Conservation (phyloP, 108 stramenopile genomes). For the Craspedostauros australis region DNA sequence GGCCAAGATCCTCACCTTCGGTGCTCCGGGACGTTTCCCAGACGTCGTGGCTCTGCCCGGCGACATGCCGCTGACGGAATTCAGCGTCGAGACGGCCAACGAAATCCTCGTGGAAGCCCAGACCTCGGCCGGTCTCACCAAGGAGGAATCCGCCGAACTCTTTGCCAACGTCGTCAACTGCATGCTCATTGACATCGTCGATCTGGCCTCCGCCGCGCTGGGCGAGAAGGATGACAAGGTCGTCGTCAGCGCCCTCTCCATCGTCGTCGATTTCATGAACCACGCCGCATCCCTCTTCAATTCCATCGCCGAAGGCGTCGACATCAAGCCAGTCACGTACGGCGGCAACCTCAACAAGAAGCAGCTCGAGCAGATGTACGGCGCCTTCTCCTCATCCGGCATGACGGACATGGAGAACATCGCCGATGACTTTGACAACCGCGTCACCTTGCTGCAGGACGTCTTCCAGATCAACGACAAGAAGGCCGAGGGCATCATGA, state of each 20-base stretch:
- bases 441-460: constrained; percentile 64
- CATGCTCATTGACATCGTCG: constrained; percentile 86
- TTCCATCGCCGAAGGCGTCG: constrained; percentile 68
- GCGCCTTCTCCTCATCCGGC: constrained; percentile 60
- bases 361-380: constrained; percentile 80
- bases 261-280: constrained; percentile 85
- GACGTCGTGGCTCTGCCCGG: constrained; percentile 37
- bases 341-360: constrained; percentile 64
- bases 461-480: constrained; percentile 73
- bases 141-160: constrained; percentile 69
- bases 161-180: constrained; percentile 87
- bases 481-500: constrained; percentile 79
- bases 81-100: constrained; percentile 62
- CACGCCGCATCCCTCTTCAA: constrained; percentile 76
- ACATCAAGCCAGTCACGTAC: constrained; percentile 80
- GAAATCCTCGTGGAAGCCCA: constrained; percentile 34
- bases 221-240: constrained; percentile 65
- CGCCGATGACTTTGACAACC: constrained; percentile 43
- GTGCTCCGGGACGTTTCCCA: constrained; percentile 84
- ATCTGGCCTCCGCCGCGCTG: constrained; percentile 73
- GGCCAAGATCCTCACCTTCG: constrained; percentile 76
- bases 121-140: constrained; percentile 35
- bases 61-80: constrained; percentile 57
- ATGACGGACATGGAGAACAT: constrained; percentile 39
- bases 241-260: constrained; percentile 62